phyloP scores from a whole-genome alignment of 2,329 filamentous ascomycete species.

The Chalaropsis ovoidea region DNA sequence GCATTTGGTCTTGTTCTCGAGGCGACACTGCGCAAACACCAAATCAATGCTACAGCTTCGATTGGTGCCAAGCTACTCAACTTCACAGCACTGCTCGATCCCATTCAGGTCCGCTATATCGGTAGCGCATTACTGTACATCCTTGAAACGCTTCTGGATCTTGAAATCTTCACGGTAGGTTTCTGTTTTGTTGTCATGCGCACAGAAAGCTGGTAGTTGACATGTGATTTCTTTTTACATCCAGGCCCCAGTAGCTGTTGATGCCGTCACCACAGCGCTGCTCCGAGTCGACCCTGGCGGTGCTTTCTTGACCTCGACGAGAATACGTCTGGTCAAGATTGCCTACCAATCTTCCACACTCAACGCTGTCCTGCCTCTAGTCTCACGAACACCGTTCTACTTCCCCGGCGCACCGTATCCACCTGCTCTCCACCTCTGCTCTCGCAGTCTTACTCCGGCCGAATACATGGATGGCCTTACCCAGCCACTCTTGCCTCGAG shows the following conservation, averaged over 20 bases:
- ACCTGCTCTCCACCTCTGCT: constrained; percentile 34
- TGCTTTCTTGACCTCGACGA: constrained; percentile 55
- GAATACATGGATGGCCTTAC: constrained; percentile 56
- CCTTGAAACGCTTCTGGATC: constrained; percentile 35
- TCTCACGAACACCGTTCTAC: constrained; percentile 57
- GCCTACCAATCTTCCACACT: constrained; percentile 48
- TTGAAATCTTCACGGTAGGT: constrained; percentile 38
- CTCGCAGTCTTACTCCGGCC: constrained; percentile 37
- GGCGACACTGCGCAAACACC: constrained; percentile 15
- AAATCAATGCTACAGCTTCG: not conserved
- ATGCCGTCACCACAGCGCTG: constrained; percentile 44
- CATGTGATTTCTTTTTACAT: not conserved
- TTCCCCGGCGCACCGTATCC: constrained; percentile 44
- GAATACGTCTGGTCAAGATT: constrained; percentile 48
- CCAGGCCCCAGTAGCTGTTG: constrained; percentile 40
- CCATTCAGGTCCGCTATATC: constrained; percentile 44
- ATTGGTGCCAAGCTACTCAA: constrained; percentile 34
- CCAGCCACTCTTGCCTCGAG: constrained; percentile 40
- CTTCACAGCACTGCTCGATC: constrained; percentile 43
- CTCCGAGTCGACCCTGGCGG: constrained; percentile 56
- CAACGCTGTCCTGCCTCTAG: constrained; percentile 47
- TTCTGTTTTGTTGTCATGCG: not conserved
- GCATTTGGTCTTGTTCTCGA: constrained; percentile 44
- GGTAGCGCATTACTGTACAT: constrained; percentile 38
- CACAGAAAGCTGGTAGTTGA: not conserved